Evolutionary conservation across 352 stramenopile species (phyloP), one percentile per base, ranked within the genome.

Genomic region (Pelagophyceae sp.): DNA sequence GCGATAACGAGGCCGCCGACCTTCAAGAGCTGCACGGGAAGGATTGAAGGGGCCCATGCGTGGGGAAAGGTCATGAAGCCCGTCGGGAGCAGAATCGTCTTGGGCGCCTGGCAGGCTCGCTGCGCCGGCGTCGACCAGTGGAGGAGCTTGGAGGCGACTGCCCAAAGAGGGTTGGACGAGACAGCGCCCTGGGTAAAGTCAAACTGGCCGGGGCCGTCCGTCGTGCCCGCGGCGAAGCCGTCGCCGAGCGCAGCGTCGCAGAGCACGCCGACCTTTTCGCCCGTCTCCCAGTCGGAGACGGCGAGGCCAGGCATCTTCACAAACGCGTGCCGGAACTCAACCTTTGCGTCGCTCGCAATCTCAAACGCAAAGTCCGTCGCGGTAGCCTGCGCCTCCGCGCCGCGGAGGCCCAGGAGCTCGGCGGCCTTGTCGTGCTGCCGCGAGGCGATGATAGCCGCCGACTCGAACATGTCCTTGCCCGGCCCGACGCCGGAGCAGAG

Each of bases 71-170:
- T 75, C 3, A 82, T 79, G 45, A 84, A 75, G 25, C 85, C 85
- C 60, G 83, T 87, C 75, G 84, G 84, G 23, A 89, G 65, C 15
- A 89, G 77, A 35, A 89, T 87, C 37, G 84, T 84, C 72, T 89
- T 89, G 27, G 85, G 85, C 20, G 60, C 58, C 61, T 89, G 85
- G 77, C 85, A 89, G 2, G 69, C 60, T 27, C 80, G 80, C 51
- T 87, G 77, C 33, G 85, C 80, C 27, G 79, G 38, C 5, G 83
- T 83, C 35, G 85, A 83, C 38, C 77, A 77, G 58, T 81, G 84
- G 27, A 89, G 75, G 64, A 89, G 79, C 31, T 77, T 79, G 32
- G 72, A 63, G 5, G 87, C 72, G 17, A 85, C 71, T 38, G 86
- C 78, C 85, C 85, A 89, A 71, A 89, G 83, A 0, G 81, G 77